These are phyloP conservation scores for Apophysomyces sp. DNA, from an alignment of 371 early-diverging fungal genomes.

Conservation along the genomic window DNA sequence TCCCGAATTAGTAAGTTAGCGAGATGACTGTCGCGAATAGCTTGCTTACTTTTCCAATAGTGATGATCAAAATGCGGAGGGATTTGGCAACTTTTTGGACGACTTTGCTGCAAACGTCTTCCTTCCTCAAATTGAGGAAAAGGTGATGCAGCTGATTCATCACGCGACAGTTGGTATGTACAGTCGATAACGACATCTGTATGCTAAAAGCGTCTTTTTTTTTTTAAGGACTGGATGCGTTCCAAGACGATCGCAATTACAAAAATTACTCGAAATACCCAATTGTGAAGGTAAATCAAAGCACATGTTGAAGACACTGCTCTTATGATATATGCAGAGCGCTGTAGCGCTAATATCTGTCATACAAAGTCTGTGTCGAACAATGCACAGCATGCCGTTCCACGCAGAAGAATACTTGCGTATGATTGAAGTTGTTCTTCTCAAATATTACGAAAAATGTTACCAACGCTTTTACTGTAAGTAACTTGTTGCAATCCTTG, in stretches of 20 bases:
- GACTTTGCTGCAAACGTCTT: slow-evolving; percentile 79
- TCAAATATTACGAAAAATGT: slow-evolving; percentile 80
- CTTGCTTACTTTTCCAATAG: slow-evolving; percentile 11
- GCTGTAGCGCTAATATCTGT: slow-evolving; percentile 61
- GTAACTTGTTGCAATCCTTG: background rate
- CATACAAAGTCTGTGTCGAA: slow-evolving; percentile 67
- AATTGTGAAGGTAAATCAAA: slow-evolving; percentile 45
- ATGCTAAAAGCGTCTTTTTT: background rate
- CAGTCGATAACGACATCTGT: background rate
- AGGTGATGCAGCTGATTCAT: slow-evolving; percentile 67
- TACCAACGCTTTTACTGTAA: slow-evolving; percentile 67
- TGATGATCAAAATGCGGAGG: slow-evolving; percentile 52
- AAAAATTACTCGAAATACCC: slow-evolving; percentile 49
- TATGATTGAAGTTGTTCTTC: slow-evolving; percentile 73
- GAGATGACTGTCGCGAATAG: background rate
- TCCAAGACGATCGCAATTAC: slow-evolving; percentile 54
- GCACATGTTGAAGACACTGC: background rate
- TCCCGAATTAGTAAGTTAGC: slow-evolving; percentile 50
- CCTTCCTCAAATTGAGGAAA: slow-evolving; percentile 73
- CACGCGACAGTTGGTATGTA: slow-evolving; percentile 63
- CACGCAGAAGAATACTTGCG: slow-evolving; percentile 78
- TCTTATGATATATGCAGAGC: slow-evolving; percentile 45
- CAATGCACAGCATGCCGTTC: slow-evolving; percentile 71
- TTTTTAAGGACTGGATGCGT: slow-evolving; percentile 45
- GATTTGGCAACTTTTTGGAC: slow-evolving; percentile 72